These are phyloP conservation scores for Phytophthora brassicae DNA, from an alignment of 352 stramenopile species.

Conservation along the genomic window DNA sequence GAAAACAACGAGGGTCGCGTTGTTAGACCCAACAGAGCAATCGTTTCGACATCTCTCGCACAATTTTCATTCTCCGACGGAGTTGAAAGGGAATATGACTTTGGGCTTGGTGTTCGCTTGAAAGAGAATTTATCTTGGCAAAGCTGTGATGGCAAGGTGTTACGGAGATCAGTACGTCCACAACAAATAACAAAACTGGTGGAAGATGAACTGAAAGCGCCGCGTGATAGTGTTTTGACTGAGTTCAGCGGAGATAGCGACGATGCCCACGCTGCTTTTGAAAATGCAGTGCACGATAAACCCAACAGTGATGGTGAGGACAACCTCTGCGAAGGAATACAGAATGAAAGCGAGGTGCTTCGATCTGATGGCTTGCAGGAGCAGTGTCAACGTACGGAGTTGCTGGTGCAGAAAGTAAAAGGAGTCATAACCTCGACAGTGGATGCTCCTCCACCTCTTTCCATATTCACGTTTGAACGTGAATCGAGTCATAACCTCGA, in stretches of 20 bases:
- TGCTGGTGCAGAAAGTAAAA: background rate
- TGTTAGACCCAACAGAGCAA: background rate
- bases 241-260: background rate
- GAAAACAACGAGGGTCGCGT: background rate
- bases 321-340: background rate
- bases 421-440: background rate
- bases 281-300: background rate
- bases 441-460: background rate
- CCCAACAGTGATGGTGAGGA: background rate
- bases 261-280: background rate
- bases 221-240: background rate
- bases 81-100: background rate
- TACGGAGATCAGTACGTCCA: slow-evolving; percentile 2
- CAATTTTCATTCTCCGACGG: background rate
- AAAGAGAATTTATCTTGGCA: slow-evolving; percentile 10
- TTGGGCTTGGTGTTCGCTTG: slow-evolving; percentile 1
- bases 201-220: background rate
- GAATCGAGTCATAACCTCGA: background rate
- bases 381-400: background rate
- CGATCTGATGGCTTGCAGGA: background rate
- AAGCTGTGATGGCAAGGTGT: slow-evolving; percentile 28
- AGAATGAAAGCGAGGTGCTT: background rate
- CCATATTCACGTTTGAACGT: background rate
- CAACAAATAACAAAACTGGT: background rate
- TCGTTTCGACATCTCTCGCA: slow-evolving; percentile 18